These are phyloP conservation scores for Mentha longifolia DNA, from an alignment of 257 asterid species.

Conservation along the genomic window DNA sequence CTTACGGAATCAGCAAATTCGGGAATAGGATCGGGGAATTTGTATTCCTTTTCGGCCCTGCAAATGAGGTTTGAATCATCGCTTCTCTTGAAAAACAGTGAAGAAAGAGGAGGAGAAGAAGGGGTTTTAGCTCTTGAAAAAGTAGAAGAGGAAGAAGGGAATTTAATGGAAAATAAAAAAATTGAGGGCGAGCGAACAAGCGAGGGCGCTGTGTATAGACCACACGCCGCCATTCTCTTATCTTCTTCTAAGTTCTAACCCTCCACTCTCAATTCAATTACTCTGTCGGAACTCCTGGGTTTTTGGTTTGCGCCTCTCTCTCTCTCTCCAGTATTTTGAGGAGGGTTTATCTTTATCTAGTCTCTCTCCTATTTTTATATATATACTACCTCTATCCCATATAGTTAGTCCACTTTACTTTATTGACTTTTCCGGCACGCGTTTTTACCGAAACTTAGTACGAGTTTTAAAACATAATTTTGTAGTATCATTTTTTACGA, in stretches of 20 bases:
- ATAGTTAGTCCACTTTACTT: too few species aligned
- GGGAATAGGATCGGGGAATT: constrained; percentile 97
- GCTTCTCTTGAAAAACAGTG: constrained; percentile 11
- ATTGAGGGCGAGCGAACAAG: constrained; percentile 30
- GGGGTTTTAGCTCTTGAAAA: constrained; percentile 14
- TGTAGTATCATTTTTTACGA: too few species aligned
- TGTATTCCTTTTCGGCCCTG: constrained; percentile 80
- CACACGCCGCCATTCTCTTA: constrained; percentile 39
- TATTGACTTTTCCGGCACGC: too few species aligned
- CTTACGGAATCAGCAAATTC: constrained; percentile 88
- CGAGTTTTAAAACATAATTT: too few species aligned
- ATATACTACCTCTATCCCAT: too few species aligned
- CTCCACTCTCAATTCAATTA: background rate
- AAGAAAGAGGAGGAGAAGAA: background rate
- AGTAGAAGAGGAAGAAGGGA: constrained; percentile 13
- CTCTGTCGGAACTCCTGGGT: too few species aligned
- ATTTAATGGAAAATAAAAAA: constrained; percentile 24
- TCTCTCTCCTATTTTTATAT: too few species aligned
- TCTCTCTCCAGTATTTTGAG: background rate
- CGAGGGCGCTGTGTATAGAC: constrained; percentile 30
- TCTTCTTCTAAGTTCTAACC: constrained; percentile 7
- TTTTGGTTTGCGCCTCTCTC: too few species aligned
- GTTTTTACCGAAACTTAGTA: too few species aligned
- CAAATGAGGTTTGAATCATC: constrained; percentile 49
- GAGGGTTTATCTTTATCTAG: constrained; percentile 36